Base-by-base conservation (phyloP, 257 asterid genomes). In the Plantago ovata region DNA sequence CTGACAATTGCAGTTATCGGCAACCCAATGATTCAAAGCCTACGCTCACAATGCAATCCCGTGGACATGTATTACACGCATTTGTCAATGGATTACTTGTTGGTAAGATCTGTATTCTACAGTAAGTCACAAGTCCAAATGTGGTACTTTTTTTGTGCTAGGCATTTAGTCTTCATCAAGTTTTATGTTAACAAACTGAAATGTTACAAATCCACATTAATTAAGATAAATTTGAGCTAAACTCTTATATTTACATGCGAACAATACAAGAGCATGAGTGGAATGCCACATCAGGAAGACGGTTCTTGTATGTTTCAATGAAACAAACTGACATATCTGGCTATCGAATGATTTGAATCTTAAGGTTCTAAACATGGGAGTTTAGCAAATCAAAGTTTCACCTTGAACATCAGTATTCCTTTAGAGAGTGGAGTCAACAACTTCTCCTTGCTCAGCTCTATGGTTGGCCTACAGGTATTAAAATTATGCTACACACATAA, bases 391-490 rank as follows among this genome's bases (percentile, higher is more conserved):
- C 41, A 62, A 56, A n/a, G 72, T 38, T 87, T 85, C 72, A 73
- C 57, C n/a, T n/a, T 83, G 38, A 65, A 79, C 43, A 66, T 64
- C 19, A 60, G 21, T 0, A 47, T 70, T 32, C 63, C 69, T 57
- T 56, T 91, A 38, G 58, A 57, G 19, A 48, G 61, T 23, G 96
- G 95, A 51, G 69, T 13, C 33, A 85, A 83, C 69, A 79, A 72
- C 47, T 75, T 91, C 61, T 83, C 98, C 38, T 62, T 91, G 78
- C 81, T 91, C 9, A 87, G 96, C 69, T 71, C 50, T 61, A 85
- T 75, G 72, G 88, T 91, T 73, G 98, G 96, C 42, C 60, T 85
- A 48, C 95, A 81, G 72, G 98, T 91, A 82, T 10, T 32, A 12
- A 3, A 2, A 28, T 3, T 28, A 48, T 8, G 49, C 24, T 51